A percentile compares a stretch with the other conserved stretches of the same genome.
Conservation (phyloP, 2,329 filamentous ascomycete species). For the Didymella pinodella region DNA sequence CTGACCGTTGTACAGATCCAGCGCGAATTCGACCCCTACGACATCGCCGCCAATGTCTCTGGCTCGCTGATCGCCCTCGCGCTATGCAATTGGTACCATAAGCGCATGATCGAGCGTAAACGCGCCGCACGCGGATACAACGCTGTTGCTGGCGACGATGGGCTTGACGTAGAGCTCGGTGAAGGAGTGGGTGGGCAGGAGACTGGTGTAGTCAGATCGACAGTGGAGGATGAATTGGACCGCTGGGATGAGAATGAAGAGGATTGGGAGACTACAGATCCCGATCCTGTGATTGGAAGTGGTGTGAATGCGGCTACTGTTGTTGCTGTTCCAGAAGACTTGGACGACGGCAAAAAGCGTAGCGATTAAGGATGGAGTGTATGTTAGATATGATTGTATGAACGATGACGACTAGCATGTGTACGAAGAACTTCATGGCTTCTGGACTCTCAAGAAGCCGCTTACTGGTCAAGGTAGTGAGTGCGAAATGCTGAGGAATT, state of each 20-base stretch:
- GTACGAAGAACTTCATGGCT: neutral
- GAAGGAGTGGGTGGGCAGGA: constrained; percentile 66
- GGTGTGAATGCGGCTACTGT: constrained; percentile 26
- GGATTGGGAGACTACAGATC: constrained; percentile 70
- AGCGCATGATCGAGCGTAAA: constrained; percentile 90
- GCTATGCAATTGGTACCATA: constrained; percentile 90
- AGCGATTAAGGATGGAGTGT: constrained; percentile 44
- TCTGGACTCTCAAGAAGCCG: neutral
- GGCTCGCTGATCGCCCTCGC: constrained; percentile 77
- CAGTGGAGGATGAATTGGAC: constrained; percentile 82
- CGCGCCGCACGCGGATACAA: constrained; percentile 76
- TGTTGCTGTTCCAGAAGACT: constrained; percentile 28
- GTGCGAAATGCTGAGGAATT: neutral
- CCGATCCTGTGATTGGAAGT: constrained; percentile 38
- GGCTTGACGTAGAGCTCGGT: constrained; percentile 76
- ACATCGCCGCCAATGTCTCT: constrained; percentile 86
- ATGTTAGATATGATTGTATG: constrained; percentile 2
- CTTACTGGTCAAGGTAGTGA: neutral
- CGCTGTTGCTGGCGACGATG: constrained; percentile 69
- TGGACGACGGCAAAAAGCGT: constrained; percentile 53
- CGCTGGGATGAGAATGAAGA: constrained; percentile 91
- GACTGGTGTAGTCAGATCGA: constrained; percentile 63
- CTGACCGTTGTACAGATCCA: constrained; percentile 50
- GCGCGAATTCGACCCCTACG: constrained; percentile 74
- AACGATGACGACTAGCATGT: neutral